Conservation (phyloP, 768 basidiomycete genomes). For the Nidularia pulvinata region DNA sequence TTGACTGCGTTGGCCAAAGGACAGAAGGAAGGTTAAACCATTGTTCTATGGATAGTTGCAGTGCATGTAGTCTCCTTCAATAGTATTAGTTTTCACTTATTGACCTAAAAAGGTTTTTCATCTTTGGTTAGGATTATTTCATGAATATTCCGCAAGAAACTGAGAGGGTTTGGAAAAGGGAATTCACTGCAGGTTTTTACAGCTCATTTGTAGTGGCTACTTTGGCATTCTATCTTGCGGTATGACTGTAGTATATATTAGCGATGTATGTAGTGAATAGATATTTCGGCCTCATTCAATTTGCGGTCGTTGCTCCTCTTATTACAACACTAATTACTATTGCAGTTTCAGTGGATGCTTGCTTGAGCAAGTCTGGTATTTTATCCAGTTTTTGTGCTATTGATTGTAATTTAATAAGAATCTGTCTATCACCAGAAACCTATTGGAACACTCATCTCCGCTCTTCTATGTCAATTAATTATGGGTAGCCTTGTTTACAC, state of each 20-base stretch:
- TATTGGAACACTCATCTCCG: slow-evolving; percentile 18
- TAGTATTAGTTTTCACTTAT: not conserved
- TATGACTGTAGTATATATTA: slow-evolving; percentile 9
- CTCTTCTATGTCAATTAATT: slow-evolving; percentile 19
- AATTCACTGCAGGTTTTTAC: too few species aligned
- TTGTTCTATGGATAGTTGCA: not conserved
- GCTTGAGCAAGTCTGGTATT: slow-evolving; percentile 8
- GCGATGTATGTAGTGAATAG: slow-evolving; percentile 15
- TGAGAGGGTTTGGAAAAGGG: slow-evolving; percentile 17
- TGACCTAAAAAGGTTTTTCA: slow-evolving; percentile 16
- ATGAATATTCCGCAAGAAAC: slow-evolving; percentile 20
- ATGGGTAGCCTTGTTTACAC: slow-evolving; percentile 19
- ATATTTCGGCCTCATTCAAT: slow-evolving; percentile 18
- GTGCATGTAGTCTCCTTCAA: not conserved
- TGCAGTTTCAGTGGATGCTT: slow-evolving; percentile 9
- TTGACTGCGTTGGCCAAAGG: not conserved
- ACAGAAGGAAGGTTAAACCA: not conserved
- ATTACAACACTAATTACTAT: slow-evolving; percentile 12
- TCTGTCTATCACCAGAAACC: slow-evolving; percentile 19
- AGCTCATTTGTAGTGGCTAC: too few species aligned
- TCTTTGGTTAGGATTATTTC: slow-evolving; percentile 23
- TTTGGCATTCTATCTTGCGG: too few species aligned
- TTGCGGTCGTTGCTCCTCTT: slow-evolving; percentile 7
- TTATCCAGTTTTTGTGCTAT: not conserved
- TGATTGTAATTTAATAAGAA: slow-evolving; percentile 6